Conservation (phyloP, 2,329 filamentous ascomycete genomes). For the Colletotrichum incanum region DNA sequence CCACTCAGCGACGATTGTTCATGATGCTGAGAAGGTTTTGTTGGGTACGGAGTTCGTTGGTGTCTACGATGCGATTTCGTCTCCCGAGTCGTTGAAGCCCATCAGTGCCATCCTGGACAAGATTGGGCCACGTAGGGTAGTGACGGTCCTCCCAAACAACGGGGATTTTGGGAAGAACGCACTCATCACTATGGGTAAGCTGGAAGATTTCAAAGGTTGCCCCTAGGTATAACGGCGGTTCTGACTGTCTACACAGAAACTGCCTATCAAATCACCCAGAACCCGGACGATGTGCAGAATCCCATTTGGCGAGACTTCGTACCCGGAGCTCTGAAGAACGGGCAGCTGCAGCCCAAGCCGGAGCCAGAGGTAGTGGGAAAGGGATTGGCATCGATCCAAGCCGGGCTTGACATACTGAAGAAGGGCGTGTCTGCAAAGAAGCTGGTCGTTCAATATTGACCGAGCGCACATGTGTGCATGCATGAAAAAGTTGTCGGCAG, state of each 20-base stretch:
- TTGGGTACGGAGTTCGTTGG: neutral
- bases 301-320: neutral
- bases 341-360: conserved; percentile 8
- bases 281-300: neutral
- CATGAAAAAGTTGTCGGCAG: neutral
- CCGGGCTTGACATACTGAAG: conserved; percentile 7
- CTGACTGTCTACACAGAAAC: neutral
- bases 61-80: conserved; percentile 14
- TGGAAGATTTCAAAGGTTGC: too few species aligned
- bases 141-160: conserved; percentile 5
- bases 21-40: conserved; percentile 36
- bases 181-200: neutral
- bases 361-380: conserved; percentile 9
- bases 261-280: neutral
- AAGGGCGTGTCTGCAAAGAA: conserved; percentile 16
- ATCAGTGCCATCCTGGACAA: conserved; percentile 17
- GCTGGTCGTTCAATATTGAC: neutral
- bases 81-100: neutral
- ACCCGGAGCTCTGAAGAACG: conserved; percentile 3
- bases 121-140: neutral
- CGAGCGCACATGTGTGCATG: neutral
- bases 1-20: conserved; percentile 49
- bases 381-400: conserved; percentile 20
- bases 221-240: too few species aligned
- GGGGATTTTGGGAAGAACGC: conserved; percentile 18